Evolutionary conservation across 148 eudicot species (phyloP), one percentile per base, ranked within the genome.

Genomic region (Cornus suecica): DNA sequence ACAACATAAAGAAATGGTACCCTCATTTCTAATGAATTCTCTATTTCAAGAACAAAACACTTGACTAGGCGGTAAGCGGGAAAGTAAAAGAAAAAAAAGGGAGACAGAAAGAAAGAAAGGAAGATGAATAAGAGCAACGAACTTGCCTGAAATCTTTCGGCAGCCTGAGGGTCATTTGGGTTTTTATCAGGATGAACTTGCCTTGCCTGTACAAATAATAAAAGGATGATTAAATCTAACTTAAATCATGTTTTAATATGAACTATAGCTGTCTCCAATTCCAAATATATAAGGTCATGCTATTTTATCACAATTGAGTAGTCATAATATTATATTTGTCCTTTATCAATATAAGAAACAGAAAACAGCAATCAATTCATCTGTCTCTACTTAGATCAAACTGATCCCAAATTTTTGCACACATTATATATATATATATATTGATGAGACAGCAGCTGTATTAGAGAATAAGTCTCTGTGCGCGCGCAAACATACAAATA

Each of bases 131-230:
- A n/a, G 48, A 30, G 23, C 14, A 42, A 42, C 0, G n/a, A 32
- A 67, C 84, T 87, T 83, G 79, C 99, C 99, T 94, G 97, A 88
- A 94, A 94, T 76, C 84, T 92, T 76, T 88, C 92, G 1, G 97
- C 97, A 75, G 99, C 97, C 65, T 78, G 91, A 75, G 97, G 96
- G 77, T 94, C 97, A 84, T 92, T 83, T 16, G 90, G 96, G 72
- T 94, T 94, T 76, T 94, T 94, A 79, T 94, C 97, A 0, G 98
- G 98, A 80, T 94, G 98, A 75, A 91, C 97, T 87, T 90, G 93
- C 72, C 87, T 83, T 73, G 99, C 99, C 99, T 94, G 82, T 45
- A 66, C 29, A 70, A n/a, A 70, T 28, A 62, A 28, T 26, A 32
- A 14, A 27, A 72, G 68, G 34, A 15, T 32, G 20, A 26, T 65